Base-by-base conservation (phyloP, 768 basidiomycete species). In the Mrakia frigida region DNA sequence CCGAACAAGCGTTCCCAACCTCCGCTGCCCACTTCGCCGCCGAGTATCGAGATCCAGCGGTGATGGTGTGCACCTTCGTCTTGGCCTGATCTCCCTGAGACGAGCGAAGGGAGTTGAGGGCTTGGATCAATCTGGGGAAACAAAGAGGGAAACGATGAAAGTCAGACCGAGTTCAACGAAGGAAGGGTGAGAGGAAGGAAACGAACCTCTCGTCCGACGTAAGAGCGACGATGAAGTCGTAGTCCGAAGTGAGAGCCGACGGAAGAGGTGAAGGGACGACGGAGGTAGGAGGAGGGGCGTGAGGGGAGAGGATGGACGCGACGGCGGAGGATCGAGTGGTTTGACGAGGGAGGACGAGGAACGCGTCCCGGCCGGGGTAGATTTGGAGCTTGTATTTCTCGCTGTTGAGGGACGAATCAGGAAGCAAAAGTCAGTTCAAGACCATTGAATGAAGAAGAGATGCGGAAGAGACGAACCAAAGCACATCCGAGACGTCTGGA, bases 311-410 rank as follows among this genome's bases (percentile, higher is more conserved):
- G 14, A 78, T 59, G 23, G 52, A 35, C 33, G 73, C 77, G 46
- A 78, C 77, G 31, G 77, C 77, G 0, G 39, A 33, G 13, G 53
- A 56, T 14, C 77, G 31, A 6, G 77, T 74, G 6, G 59, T 63
- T 35, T 74, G 77, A 1, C 77, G 65, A 7, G 77, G 77, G 43
- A 73, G 43, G 18, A 78, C 72, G 14, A 78, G 69, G 77, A 78
- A 78, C 14, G 77, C 77, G 43, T 74, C 69, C 25, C 73, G 50
- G 1, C 77, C 77, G 25, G 77, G 77, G 77, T 78, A 78, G 56
- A 78, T 78, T 53, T 78, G 77, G 16, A 78, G 73, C 73, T 78
- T 78, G 69, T 78, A 78, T 23, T 68, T 65, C 77, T 78, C 77
- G 68, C 75, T 76, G 41, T 21, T n/a, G 25, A 43, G 35, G 28